phyloP scores from a whole-genome alignment of 2,329 filamentous ascomycete species.

The Colletotrichum sp. region DNA sequence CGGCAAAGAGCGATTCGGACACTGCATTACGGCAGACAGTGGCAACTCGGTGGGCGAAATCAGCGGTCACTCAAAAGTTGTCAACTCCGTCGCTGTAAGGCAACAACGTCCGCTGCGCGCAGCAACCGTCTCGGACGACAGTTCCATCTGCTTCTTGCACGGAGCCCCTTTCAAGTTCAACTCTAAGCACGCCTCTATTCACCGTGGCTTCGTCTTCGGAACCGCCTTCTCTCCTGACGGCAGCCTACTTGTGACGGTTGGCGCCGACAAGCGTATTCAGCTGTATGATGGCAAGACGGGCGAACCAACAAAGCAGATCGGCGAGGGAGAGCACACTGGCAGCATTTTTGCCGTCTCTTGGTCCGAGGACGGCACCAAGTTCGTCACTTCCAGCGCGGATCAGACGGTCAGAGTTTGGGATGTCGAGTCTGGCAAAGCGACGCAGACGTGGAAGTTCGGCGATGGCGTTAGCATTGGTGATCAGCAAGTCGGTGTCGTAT shows the following conservation, averaged over 20 bases:
- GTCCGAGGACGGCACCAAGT: conserved; percentile 82
- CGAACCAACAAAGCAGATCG: conserved; percentile 77
- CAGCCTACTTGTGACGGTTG: conserved; percentile 80
- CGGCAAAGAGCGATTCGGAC: conserved; percentile 90
- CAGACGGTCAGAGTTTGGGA: conserved; percentile 97
- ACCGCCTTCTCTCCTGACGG: conserved; percentile 92
- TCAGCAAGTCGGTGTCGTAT: conserved; percentile 95
- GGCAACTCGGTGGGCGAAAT: conserved; percentile 97
- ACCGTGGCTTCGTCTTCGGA: conserved; percentile 88
- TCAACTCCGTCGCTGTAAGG: conserved; percentile 90
- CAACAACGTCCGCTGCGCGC: conserved; percentile 90
- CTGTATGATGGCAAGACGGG: conserved; percentile 97
- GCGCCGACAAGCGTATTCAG: conserved; percentile 91
- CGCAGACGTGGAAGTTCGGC: conserved; percentile 86
- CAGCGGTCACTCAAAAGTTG: conserved; percentile 84
- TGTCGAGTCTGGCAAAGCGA: conserved; percentile 74
- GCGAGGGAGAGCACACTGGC: conserved; percentile 85
- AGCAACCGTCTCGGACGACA: conserved; percentile 90
- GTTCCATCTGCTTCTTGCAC: conserved; percentile 88
- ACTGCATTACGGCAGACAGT: conserved; percentile 93
- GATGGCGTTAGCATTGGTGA: conserved; percentile 74
- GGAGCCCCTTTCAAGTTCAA: conserved; percentile 97
- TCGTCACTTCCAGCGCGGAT: conserved; percentile 92
- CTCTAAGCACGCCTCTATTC: conserved; percentile 76
- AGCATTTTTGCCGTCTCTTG: conserved; percentile 94